phyloP scores from a whole-genome alignment of 2,329 filamentous ascomycete species.

The Ophiostoma himal-ulmi region DNA sequence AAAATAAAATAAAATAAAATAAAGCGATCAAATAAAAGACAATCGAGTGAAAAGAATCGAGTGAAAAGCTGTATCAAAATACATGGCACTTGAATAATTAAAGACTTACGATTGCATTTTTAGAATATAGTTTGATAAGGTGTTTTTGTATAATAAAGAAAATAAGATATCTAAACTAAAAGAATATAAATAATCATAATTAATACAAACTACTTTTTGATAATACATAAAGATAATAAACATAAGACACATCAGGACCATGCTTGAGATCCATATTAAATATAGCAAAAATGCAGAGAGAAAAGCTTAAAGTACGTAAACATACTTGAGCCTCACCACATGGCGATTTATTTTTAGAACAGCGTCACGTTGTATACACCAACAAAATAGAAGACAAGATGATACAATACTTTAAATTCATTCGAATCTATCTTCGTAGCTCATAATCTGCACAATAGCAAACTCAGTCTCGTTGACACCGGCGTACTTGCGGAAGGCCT shows the following conservation, averaged over 20 bases:
- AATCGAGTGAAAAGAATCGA: background rate
- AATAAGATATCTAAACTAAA: background rate
- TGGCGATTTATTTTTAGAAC: background rate
- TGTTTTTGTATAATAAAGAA: background rate
- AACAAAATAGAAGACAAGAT: background rate
- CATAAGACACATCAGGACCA: background rate
- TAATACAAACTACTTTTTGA: too few species aligned
- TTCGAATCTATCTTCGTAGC: background rate
- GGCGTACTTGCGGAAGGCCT: slow-evolving; percentile 21
- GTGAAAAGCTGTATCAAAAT: too few species aligned
- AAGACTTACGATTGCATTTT: too few species aligned
- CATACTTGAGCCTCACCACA: background rate
- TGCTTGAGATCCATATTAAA: too few species aligned
- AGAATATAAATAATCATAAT: too few species aligned
- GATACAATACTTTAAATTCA: background rate
- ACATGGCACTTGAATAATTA: too few species aligned
- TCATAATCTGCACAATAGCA: background rate
- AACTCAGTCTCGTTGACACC: slow-evolving; percentile 25
- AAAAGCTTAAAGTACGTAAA: background rate
- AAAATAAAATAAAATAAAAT: background rate
- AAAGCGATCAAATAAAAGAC: background rate
- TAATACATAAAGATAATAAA: background rate
- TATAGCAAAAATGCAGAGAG: too few species aligned
- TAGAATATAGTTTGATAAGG: too few species aligned
- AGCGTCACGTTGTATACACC: background rate